Evolutionary conservation across 2,329 filamentous ascomycete species (phyloP), one percentile per base, ranked within the genome.

Genomic region (Cladosporium halotolerans): DNA sequence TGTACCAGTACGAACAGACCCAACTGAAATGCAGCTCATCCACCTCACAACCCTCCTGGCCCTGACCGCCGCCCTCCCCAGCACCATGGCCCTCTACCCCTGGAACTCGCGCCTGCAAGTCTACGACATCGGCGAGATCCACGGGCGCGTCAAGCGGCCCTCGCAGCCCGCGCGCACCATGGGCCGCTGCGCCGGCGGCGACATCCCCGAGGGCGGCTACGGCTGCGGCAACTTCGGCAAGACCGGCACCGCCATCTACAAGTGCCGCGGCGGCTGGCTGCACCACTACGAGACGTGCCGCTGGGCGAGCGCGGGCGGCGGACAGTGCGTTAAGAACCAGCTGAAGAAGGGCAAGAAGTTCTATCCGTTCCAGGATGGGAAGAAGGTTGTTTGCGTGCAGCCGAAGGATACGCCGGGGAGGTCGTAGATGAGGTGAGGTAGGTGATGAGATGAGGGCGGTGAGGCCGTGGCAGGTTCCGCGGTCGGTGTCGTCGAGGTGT

Each of bases 261-360:
- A 44, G 48, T 51, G 48, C 13, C 13, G 36, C 9, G 18, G 18
- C 9, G 44, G 31, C 28, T 36, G 44, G 31, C 33, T 50, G 47
- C n/a, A 34, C 3, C 23, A n/a, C 38, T 11, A 31, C 19, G 39
- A 50, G 47, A 9, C n/a, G 10, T 50, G 47, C 31, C 16, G 8
- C 11, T 32, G 31, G 47, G 47, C n/a, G 10, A 23, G n/a, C 23
- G 47, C 28, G 14, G n/a, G 18, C 9, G 47, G 47, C n/a, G 47
- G 47, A 38, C 47, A 50, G 47, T 50, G 47, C 28, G 39, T 41
- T 3, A 34, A 39, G 28, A 50, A 50, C 39, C 38, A 50, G 47
- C 47, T 38, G 14, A 42, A 14, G 39, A 50, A 50, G 39, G 28
- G 39, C 11, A 42, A 42, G 38, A 50, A 50, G 39, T 50, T 42